These are phyloP conservation scores for Phylloboletellus chloephorus DNA, from an alignment of 1,284 basidiomycete genomes.

Conservation along the genomic window DNA sequence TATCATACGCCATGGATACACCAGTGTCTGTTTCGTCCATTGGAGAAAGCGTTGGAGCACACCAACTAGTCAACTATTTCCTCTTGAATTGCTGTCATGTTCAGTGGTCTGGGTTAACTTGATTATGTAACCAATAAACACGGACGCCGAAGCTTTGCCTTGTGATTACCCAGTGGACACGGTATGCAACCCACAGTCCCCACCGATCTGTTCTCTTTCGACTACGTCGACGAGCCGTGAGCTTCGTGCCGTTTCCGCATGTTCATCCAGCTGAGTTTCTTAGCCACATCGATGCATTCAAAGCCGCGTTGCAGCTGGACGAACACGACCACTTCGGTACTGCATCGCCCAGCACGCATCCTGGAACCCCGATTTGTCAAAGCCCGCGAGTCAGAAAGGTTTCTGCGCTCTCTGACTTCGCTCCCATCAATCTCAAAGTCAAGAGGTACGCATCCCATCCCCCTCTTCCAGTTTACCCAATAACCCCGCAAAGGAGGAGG, in stretches of 20 bases:
- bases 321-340: slow-evolving; percentile 45
- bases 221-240: slow-evolving; percentile 72
- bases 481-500: slow-evolving; percentile 37
- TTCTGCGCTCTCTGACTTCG: slow-evolving; percentile 87
- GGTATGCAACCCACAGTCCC: slow-evolving; percentile 11
- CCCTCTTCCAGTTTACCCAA: neutral
- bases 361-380: slow-evolving; percentile 28
- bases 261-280: slow-evolving; percentile 3
- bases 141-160: no score
- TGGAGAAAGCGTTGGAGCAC: no score
- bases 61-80: no score
- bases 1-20: no score
- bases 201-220: slow-evolving; percentile 31
- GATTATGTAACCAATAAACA: slow-evolving; percentile 31
- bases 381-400: slow-evolving; percentile 61
- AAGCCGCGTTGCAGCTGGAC: slow-evolving; percentile 58
- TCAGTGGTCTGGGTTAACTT: no score
- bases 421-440: slow-evolving; percentile 82
- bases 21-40: no score
- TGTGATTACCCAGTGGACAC: no score
- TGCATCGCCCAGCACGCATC: slow-evolving; percentile 23
- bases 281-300: slow-evolving; percentile 71
- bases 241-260: slow-evolving; percentile 18
- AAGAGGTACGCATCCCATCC: slow-evolving; percentile 44
- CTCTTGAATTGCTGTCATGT: no score